phyloP scores from a whole-genome alignment of 192 early-diverging fungal species.

The Backusella morwellensis region DNA sequence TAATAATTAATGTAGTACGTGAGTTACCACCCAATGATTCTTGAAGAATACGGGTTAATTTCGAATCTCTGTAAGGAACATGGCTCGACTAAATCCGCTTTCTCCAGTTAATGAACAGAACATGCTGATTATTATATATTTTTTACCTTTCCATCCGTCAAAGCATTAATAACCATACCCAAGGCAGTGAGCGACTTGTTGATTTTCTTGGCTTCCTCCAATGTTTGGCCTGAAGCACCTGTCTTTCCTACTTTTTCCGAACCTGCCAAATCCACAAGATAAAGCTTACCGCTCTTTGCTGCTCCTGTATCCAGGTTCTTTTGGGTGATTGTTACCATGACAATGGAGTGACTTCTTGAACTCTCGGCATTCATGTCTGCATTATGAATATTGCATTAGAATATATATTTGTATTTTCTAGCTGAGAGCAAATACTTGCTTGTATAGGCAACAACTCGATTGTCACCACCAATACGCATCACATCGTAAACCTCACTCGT shows the following conservation, averaged over 20 bases:
- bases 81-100: slow-evolving; percentile 72
- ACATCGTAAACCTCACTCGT: slow-evolving; percentile 95
- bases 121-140: neutral
- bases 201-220: slow-evolving; percentile 99
- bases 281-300: slow-evolving; percentile 87
- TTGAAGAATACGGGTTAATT: slow-evolving; percentile 98
- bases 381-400: neutral
- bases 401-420: neutral
- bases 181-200: slow-evolving; percentile 96
- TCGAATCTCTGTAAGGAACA: slow-evolving; percentile 98
- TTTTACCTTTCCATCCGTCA: slow-evolving; percentile 93
- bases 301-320: slow-evolving; percentile 89
- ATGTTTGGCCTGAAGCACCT: slow-evolving; percentile 95
- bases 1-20: slow-evolving; percentile 96
- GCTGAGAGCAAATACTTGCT: slow-evolving; percentile 48
- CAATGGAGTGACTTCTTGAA: slow-evolving; percentile 98
- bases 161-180: slow-evolving; percentile 98
- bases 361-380: slow-evolving; percentile 97
- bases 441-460: slow-evolving; percentile 89
- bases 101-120: neutral
- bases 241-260: slow-evolving; percentile 98
- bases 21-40: slow-evolving; percentile 99
- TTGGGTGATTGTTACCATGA: slow-evolving; percentile 91
- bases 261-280: slow-evolving; percentile 96
- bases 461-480: slow-evolving; percentile 88